phyloP scores from a whole-genome alignment of 1,139 yeast species.

The Hemisphaericaspora lyxosophila region DNA sequence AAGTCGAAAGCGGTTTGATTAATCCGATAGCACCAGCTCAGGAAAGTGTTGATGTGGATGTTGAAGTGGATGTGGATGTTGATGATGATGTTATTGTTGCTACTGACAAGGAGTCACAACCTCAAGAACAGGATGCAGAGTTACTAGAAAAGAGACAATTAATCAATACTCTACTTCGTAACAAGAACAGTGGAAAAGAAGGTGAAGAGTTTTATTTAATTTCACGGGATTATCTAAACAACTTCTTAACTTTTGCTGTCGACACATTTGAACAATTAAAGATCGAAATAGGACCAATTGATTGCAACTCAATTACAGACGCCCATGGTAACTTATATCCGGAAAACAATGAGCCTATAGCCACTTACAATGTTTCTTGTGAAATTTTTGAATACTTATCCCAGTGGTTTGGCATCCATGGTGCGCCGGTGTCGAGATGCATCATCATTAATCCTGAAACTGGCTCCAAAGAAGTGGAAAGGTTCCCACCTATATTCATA shows the following conservation, averaged over 20 bases:
- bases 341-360: constrained; percentile 29
- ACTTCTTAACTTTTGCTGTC: constrained; percentile 27
- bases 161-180: constrained; percentile 23
- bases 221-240: constrained; percentile 29
- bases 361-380: constrained; percentile 36
- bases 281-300: constrained; percentile 32
- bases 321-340: constrained; percentile 31
- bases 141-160: constrained; percentile 21
- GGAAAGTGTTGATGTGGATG: too few species aligned
- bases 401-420: constrained; percentile 55
- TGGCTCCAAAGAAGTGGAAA: constrained; percentile 49
- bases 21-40: not conserved
- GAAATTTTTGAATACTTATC: constrained; percentile 42
- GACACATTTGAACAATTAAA: constrained; percentile 27
- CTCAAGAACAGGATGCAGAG: constrained; percentile 7
- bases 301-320: constrained; percentile 31
- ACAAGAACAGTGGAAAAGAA: constrained; percentile 21
- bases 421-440: constrained; percentile 48
- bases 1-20: not conserved
- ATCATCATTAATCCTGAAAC: constrained; percentile 37
- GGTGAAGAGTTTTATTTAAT: constrained; percentile 42
- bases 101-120: not conserved
- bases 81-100: not conserved
- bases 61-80: constrained; percentile 1
- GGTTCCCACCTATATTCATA: constrained; percentile 49